phyloP scores from a whole-genome alignment of 768 basidiomycete species.

The Russula griseocarnosa region DNA sequence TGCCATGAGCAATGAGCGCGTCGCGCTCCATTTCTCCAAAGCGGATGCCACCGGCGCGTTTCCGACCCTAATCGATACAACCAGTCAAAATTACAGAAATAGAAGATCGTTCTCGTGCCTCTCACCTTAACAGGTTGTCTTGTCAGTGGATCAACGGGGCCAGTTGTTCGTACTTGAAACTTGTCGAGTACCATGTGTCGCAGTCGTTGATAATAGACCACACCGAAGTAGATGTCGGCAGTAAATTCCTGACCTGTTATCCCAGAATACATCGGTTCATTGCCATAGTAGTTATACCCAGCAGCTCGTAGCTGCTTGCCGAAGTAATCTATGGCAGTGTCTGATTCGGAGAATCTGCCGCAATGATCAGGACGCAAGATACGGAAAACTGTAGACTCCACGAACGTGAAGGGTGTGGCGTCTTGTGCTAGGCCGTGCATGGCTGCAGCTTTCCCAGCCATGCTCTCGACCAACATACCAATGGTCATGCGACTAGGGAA shows the following conservation, averaged over 20 bases:
- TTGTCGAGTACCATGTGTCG: slow-evolving; percentile 99
- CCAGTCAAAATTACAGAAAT: slow-evolving; percentile 2
- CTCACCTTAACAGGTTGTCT: slow-evolving; percentile 87
- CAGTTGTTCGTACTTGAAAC: slow-evolving; percentile 98
- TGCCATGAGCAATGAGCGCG: slow-evolving; percentile 96
- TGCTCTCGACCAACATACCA: slow-evolving; percentile 98
- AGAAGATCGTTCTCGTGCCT: slow-evolving; percentile 6
- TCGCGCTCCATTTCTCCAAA: slow-evolving; percentile 99
- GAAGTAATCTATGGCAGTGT: slow-evolving; percentile 97
- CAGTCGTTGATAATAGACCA: slow-evolving; percentile 97
- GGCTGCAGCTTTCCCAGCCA: slow-evolving; percentile 98
- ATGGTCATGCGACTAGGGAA: slow-evolving; percentile 99
- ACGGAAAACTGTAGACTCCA: slow-evolving; percentile 9
- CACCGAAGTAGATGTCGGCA: slow-evolving; percentile 97
- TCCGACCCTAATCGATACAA: slow-evolving; percentile 61
- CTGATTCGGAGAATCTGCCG: slow-evolving; percentile 85
- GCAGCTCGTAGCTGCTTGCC: slow-evolving; percentile 90
- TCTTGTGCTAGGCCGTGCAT: slow-evolving; percentile 99
- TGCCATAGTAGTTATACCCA: slow-evolving; percentile 98
- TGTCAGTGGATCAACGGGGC: slow-evolving; percentile 93
- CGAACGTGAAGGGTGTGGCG: slow-evolving; percentile 95
- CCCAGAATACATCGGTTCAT: slow-evolving; percentile 99
- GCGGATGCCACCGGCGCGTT: slow-evolving; percentile 97
- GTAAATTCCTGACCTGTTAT: slow-evolving; percentile 98
- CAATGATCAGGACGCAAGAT: slow-evolving; percentile 10